Evolutionary conservation across 192 early-diverging fungal genomes (phyloP).

Genomic region (Coemansia sp.): DNA sequence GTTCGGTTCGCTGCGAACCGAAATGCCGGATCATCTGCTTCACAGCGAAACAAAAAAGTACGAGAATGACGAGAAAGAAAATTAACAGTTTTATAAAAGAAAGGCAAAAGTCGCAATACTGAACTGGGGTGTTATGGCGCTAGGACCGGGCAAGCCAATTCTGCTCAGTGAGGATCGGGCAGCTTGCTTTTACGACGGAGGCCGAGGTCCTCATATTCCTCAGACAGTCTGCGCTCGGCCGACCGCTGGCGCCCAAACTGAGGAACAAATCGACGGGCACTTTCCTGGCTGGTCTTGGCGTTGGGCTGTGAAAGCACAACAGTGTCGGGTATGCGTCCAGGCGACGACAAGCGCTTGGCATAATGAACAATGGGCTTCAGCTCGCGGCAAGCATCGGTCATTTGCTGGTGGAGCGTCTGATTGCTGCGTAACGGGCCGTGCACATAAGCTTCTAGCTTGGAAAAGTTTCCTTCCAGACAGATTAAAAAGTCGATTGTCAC

Average conservation of each 20-base stretch:
- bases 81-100: too few relatives aligned
- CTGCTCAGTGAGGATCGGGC: constrained; percentile 12
- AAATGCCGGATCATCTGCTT: too few relatives aligned
- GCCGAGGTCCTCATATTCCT: constrained; percentile 45
- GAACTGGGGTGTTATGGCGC: too few relatives aligned
- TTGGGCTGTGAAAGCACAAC: constrained; percentile 9
- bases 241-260: constrained; percentile 16
- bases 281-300: constrained; percentile 17
- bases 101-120: too few relatives aligned
- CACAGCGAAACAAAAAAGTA: too few relatives aligned
- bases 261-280: constrained; percentile 7
- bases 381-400: constrained; percentile 36
- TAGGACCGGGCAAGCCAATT: too few relatives aligned
- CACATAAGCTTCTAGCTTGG: constrained; percentile 33
- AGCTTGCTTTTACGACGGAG: constrained; percentile 33
- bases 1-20: too few relatives aligned
- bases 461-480: constrained; percentile 43
- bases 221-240: constrained; percentile 17
- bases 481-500: constrained; percentile 52
- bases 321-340: constrained; percentile 21
- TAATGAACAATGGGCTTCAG: constrained; percentile 53
- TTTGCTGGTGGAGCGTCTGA: constrained; percentile 2
- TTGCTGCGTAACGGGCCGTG: neutral
- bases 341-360: constrained; percentile 40
- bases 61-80: too few relatives aligned